These are phyloP conservation scores for Phytophthora idaei DNA, from an alignment of 352 stramenopile genomes.

Conservation along the genomic window DNA sequence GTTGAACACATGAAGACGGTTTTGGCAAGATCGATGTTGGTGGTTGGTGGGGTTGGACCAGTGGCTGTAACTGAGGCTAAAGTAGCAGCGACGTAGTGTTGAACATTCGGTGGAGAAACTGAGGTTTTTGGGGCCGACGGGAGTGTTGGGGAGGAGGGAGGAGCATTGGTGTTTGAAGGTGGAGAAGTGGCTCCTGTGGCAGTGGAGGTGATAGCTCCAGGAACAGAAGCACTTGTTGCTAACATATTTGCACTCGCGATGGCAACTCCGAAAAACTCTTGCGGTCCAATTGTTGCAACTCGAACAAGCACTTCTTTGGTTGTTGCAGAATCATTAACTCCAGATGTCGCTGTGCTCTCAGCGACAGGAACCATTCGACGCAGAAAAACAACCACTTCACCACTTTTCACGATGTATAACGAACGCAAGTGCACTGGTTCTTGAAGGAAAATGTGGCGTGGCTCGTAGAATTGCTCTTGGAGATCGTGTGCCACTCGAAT, in stretches of 20 bases:
- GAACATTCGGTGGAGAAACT: slow-evolving; percentile 17
- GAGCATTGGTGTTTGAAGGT: background rate
- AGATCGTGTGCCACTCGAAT: slow-evolving; percentile 80
- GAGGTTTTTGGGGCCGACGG: slow-evolving; percentile 8
- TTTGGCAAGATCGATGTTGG: slow-evolving; percentile 32
- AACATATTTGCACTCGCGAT: slow-evolving; percentile 47
- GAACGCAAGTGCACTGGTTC: slow-evolving; percentile 52
- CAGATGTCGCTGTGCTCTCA: slow-evolving; percentile 5
- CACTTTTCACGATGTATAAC: slow-evolving; percentile 74
- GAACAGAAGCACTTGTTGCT: slow-evolving; percentile 2
- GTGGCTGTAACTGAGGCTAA: slow-evolving; percentile 28
- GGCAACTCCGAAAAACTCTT: slow-evolving; percentile 69
- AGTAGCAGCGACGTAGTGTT: slow-evolving; percentile 32
- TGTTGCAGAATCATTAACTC: slow-evolving; percentile 9
- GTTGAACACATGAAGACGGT: slow-evolving; percentile 73
- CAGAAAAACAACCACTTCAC: slow-evolving; percentile 73
- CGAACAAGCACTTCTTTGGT: slow-evolving; percentile 53
- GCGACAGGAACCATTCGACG: slow-evolving; percentile 28
- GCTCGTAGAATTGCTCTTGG: slow-evolving; percentile 57
- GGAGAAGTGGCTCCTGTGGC: slow-evolving; percentile 4
- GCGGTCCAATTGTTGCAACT: slow-evolving; percentile 71
- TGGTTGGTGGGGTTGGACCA: background rate
- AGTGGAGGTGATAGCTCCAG: slow-evolving; percentile 11
- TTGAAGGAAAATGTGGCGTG: slow-evolving; percentile 65
- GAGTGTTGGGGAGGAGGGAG: slow-evolving; percentile 4